Percentiles rank a stretch among this genome's conserved stretches.
These are phyloP conservation scores for Scedosporium apiospermum DNA, from an alignment of 2,329 filamentous ascomycete genomes.

Conservation along the genomic window DNA sequence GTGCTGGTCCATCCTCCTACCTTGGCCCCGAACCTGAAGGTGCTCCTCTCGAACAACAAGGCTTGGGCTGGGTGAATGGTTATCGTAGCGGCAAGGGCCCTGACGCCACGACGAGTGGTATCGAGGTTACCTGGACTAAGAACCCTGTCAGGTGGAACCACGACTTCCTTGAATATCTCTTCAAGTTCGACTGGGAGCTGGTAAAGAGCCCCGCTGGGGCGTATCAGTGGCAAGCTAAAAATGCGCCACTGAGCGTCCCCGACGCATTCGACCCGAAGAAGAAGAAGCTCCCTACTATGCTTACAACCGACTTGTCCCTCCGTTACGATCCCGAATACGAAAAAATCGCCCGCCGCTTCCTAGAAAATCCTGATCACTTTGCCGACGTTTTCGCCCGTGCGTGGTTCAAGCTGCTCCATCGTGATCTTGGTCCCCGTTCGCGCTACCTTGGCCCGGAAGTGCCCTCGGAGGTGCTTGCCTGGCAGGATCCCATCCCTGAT, in stretches of 20 bases:
- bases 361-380: conserved; percentile 59
- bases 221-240: conserved; percentile 68
- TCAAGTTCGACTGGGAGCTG: conserved; percentile 70
- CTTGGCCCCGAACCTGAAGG: conserved; percentile 61
- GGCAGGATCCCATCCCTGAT: conserved; percentile 65
- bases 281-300: conserved; percentile 66
- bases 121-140: conserved; percentile 73
- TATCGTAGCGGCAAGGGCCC: conserved; percentile 58
- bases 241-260: conserved; percentile 56
- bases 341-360: conserved; percentile 64
- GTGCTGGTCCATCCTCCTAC: conserved; percentile 54
- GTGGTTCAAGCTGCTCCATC: conserved; percentile 79
- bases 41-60: conserved; percentile 55
- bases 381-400: conserved; percentile 61
- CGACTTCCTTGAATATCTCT: conserved; percentile 65
- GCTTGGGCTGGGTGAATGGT: conserved; percentile 63
- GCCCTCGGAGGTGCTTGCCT: conserved; percentile 57
- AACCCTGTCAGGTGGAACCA: conserved; percentile 71
- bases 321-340: conserved; percentile 63
- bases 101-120: conserved; percentile 64
- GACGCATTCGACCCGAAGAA: conserved; percentile 60
- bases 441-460: conserved; percentile 70
- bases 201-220: conserved; percentile 67
- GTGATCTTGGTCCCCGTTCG: conserved; percentile 63
- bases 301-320: conserved; percentile 66